Evolutionary conservation across 1,284 basidiomycete genomes (phyloP).

Genomic region (Cryptococcus sp.): DNA sequence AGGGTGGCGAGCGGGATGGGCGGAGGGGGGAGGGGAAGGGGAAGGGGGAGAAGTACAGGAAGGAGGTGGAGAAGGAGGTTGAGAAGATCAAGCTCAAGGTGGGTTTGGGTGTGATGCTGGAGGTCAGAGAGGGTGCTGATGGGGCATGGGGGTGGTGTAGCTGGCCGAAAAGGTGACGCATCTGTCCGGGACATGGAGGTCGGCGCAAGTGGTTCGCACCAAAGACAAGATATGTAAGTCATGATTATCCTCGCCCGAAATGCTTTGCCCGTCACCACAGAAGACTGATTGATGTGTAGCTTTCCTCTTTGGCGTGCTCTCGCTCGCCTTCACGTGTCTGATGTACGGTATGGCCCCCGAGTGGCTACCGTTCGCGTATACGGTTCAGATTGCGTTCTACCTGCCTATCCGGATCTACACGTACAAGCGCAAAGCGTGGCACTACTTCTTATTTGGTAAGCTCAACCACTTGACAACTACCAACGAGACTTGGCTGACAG

Average conservation of each 20-base stretch:
- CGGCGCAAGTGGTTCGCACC: conserved; percentile 85
- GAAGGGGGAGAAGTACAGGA: conserved; percentile 37
- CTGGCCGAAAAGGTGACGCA: conserved; percentile 61
- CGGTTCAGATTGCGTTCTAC: conserved; percentile 68
- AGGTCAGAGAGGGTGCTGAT: neutral
- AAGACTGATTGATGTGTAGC: conserved; percentile 52
- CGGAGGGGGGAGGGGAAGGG: conserved; percentile 10
- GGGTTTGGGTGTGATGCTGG: conserved; percentile 12
- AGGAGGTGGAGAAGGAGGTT: conserved; percentile 77
- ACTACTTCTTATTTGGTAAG: conserved; percentile 86
- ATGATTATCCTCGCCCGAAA: neutral
- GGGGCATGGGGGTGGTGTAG: conserved; percentile 6
- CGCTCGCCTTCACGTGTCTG: conserved; percentile 73
- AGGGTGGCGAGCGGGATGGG: conserved; percentile 6
- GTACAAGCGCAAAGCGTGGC: conserved; percentile 82
- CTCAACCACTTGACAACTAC: neutral
- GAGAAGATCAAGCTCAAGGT: conserved; percentile 71
- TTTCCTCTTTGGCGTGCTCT: conserved; percentile 89
- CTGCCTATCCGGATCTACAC: conserved; percentile 73
- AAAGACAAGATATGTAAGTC: conserved; percentile 65
- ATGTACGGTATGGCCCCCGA: conserved; percentile 78
- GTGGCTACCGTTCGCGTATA: conserved; percentile 59
- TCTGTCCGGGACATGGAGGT: conserved; percentile 73
- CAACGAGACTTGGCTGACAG: neutral
- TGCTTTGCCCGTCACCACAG: neutral